Percentiles rank a stretch among this genome's conserved stretches.
Conservation (phyloP, 1,284 basidiomycete species). For the Athelia sp. region DNA sequence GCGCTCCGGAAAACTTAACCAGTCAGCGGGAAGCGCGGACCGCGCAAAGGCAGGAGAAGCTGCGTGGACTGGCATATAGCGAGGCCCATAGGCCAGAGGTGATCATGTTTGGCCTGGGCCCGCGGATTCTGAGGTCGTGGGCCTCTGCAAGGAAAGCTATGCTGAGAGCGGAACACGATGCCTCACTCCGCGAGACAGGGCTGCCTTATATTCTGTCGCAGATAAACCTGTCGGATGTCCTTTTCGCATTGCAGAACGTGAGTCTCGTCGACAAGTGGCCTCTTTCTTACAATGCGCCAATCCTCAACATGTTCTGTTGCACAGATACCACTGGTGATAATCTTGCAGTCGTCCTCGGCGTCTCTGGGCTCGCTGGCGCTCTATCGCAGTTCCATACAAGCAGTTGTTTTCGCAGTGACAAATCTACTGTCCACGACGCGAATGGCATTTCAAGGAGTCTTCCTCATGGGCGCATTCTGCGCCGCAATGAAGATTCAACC, state of each 20-base stretch:
- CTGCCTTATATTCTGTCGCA: slow-evolving; percentile 33
- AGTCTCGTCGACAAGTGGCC: too few relatives aligned
- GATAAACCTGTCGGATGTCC: slow-evolving; percentile 56
- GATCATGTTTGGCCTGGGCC: slow-evolving; percentile 72
- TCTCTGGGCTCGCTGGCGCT: slow-evolving; percentile 73
- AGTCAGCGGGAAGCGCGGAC: slow-evolving; percentile 51
- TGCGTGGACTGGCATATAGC: slow-evolving; percentile 67
- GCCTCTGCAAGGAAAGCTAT: slow-evolving; percentile 53
- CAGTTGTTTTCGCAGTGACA: slow-evolving; percentile 58
- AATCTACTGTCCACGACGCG: slow-evolving; percentile 55
- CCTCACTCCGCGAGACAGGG: slow-evolving; percentile 24
- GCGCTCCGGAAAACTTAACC: slow-evolving; percentile 39
- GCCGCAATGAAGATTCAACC: slow-evolving; percentile 68
- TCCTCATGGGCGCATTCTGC: slow-evolving; percentile 78
- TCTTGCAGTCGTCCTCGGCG: slow-evolving; percentile 65
- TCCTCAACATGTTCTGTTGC: slow-evolving; percentile 7
- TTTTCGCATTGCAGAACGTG: slow-evolving; percentile 66
- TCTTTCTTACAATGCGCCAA: slow-evolving; percentile 5
- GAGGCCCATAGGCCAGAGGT: slow-evolving; percentile 71
- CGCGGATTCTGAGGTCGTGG: slow-evolving; percentile 79
- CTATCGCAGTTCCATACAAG: slow-evolving; percentile 72
- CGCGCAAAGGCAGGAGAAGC: slow-evolving; percentile 63
- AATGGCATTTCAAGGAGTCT: slow-evolving; percentile 74
- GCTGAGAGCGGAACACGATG: slow-evolving; percentile 47
- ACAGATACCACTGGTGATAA: slow-evolving; percentile 67